Conservation (phyloP, 2,329 filamentous ascomycete genomes). For the Aspergillus caelatus region DNA sequence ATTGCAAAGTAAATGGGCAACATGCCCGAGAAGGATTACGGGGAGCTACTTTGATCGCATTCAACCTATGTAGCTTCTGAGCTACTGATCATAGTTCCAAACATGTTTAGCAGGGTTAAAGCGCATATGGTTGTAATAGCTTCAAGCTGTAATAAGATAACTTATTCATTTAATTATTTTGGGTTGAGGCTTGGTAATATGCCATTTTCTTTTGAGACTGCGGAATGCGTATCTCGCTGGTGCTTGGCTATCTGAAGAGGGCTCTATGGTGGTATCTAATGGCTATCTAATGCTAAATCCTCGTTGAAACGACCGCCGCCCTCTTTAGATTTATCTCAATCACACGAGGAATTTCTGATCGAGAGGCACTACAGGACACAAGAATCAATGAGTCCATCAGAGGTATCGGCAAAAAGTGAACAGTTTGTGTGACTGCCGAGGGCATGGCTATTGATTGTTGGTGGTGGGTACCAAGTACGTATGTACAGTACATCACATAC, state of each 20-base stretch:
- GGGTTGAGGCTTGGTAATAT: neutral
- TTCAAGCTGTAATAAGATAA: neutral
- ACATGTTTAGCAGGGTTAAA: neutral
- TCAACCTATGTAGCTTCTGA: neutral
- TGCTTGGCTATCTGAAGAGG: conserved; percentile 4
- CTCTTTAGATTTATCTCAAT: too few relatives aligned
- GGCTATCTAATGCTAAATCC: too few relatives aligned
- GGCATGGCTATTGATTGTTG: neutral
- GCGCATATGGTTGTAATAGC: neutral
- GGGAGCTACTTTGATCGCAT: neutral
- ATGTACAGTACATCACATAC: neutral
- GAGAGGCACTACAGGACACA: too few relatives aligned
- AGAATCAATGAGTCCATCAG: too few relatives aligned
- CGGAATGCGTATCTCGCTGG: neutral
- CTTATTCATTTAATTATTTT: neutral
- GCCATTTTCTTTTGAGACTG: neutral
- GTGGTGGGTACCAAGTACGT: neutral
- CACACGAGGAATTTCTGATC: too few relatives aligned
- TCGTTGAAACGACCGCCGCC: too few relatives aligned
- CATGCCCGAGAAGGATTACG: neutral
- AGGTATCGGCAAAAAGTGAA: neutral
- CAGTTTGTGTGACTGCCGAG: neutral
- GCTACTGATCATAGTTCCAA: neutral
- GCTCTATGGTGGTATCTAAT: neutral
- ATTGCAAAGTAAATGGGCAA: too few relatives aligned